Evolutionary conservation across 2,329 filamentous ascomycete species (phyloP), one percentile per base, ranked within the genome.

Genomic region (Diplodia sapinea): DNA sequence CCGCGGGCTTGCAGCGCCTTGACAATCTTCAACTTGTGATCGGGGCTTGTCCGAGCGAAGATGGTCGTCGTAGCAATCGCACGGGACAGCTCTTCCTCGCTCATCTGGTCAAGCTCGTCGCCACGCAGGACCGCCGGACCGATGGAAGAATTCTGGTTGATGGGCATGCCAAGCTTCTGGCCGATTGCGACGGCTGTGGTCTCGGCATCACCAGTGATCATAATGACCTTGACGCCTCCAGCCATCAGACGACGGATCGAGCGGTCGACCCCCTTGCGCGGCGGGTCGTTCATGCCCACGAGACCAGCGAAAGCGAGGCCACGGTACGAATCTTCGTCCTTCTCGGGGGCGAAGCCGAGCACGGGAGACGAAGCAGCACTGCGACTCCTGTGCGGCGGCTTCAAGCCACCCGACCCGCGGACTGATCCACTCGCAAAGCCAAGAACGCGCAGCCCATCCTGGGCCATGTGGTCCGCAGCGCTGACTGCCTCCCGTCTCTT

Each of bases 21-120:
- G 70, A 99, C 91, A 74, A 99, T 99, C 80, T 97, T 98, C 83
- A 99, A 88, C 81, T 99, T 99, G 82, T 99, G 95, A 70, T 99
- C 95, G 0, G 95, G 95, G 71, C 93, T 97, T 2, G 95, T 98
- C 65, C 96, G 90, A 20, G 95, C 96, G 77, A 99, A 99, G 67
- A 99, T 95, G 0, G 92, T 95, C 0, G 94, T 96, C 66, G 91
- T 90, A 68, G 91, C 87, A 78, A 99, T 95, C 9, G 93, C 92
- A 69, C 91, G 88, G 3, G 92, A 88, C 26, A 99, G 87, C 70
- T 96, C 93, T 64, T 89, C 86, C 64, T 95, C 92, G 51, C 87
- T 91, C 93, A 99, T 96, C 59, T 85, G 85, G 72, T 99, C 95
- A n/a, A 99, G 87, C 73, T 99, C 93, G 70, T 97, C 92, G 59